These are phyloP conservation scores for Eutrema salsugineum DNA, from an alignment of 441 rosid genomes.

Conservation along the genomic window DNA sequence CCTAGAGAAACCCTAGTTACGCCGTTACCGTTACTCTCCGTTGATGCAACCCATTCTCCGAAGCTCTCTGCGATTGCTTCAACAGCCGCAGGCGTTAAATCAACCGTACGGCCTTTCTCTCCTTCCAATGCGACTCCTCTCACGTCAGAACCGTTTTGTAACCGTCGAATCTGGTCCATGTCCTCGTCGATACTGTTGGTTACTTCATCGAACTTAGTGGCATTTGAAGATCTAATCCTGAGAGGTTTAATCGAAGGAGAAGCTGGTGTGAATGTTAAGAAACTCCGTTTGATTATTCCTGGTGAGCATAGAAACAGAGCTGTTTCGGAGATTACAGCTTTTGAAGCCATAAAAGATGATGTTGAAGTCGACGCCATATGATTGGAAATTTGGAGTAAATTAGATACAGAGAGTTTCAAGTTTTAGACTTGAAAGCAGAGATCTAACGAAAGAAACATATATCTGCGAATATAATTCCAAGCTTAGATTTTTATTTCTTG, in stretches of 20 bases:
- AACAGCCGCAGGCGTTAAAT: slow-evolving; percentile 73
- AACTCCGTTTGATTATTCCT: slow-evolving; percentile 16
- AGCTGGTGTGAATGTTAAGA: slow-evolving; percentile 14
- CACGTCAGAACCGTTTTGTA: slow-evolving; percentile 89
- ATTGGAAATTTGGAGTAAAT: background rate
- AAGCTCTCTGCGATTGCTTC: slow-evolving; percentile 92
- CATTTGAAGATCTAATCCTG: slow-evolving; percentile 1
- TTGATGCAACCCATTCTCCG: slow-evolving; percentile 75
- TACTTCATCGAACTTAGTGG: slow-evolving; percentile 39
- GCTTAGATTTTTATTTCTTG: slow-evolving; percentile 10
- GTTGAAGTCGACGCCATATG: slow-evolving; percentile 52
- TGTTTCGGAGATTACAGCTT: slow-evolving; percentile 22
- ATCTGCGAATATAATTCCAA: background rate
- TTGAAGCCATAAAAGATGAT: slow-evolving; percentile 33
- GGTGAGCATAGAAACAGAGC: slow-evolving; percentile 31
- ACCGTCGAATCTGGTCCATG: slow-evolving; percentile 67
- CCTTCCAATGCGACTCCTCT: slow-evolving; percentile 90
- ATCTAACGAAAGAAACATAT: background rate
- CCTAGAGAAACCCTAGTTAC: slow-evolving; percentile 69
- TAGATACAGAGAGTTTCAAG: slow-evolving; percentile 17
- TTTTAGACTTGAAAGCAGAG: background rate
- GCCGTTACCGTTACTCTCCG: slow-evolving; percentile 17
- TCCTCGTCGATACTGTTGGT: slow-evolving; percentile 51
- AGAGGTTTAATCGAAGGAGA: slow-evolving; percentile 18
- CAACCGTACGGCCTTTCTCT: slow-evolving; percentile 71